Evolutionary conservation across 75 land plant genomes (phyloP).

Genomic region (Adiantum capillusveneris): DNA sequence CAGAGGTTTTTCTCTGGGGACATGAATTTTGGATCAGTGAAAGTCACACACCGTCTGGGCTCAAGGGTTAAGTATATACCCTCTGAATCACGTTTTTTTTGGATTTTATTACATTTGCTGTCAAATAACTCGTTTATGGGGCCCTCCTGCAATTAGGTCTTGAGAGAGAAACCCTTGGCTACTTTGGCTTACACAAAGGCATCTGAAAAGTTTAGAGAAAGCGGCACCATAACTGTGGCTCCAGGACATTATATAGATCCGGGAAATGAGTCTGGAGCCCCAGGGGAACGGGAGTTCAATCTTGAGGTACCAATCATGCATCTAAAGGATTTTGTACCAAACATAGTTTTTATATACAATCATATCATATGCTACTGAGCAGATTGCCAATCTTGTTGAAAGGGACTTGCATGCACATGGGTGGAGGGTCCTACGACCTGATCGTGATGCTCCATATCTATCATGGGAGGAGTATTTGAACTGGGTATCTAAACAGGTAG

Average conservation of each 20-base stretch:
- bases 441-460: constrained; percentile 30
- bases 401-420: constrained; percentile 31
- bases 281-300: constrained; percentile 47
- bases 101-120: too few species aligned
- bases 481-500: constrained; percentile 43
- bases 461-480: constrained; percentile 41
- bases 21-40: too few species aligned
- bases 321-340: too few species aligned
- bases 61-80: too few species aligned
- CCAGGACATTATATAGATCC: constrained; percentile 48
- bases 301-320: constrained; percentile 28
- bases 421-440: constrained; percentile 42
- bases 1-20: too few species aligned
- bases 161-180: constrained; percentile 13
- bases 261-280: constrained; percentile 30
- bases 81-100: too few species aligned
- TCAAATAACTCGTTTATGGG: too few species aligned
- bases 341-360: too few species aligned
- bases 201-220: constrained; percentile 19
- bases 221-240: constrained; percentile 21
- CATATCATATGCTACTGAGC: too few species aligned
- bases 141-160: constrained; percentile 7
- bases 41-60: too few species aligned
- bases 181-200: constrained; percentile 25
- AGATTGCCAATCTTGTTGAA: constrained; percentile 34